phyloP scores from a whole-genome alignment of 331 rosid species.

The Malus hybrid region DNA sequence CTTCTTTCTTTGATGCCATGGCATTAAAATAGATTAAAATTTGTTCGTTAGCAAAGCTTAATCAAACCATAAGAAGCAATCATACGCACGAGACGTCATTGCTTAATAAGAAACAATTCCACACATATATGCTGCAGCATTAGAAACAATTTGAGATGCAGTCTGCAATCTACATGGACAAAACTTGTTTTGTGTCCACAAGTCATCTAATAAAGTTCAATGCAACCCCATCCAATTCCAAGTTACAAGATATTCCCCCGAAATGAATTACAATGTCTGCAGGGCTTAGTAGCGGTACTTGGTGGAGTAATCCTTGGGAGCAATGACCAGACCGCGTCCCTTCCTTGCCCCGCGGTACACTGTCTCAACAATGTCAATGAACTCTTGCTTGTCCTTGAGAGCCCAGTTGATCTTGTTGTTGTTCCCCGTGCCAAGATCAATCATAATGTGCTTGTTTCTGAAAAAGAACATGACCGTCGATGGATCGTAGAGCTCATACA shows the following conservation, averaged over 20 bases:
- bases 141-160: background rate
- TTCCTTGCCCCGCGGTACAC: slow-evolving; percentile 87
- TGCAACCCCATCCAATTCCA: background rate
- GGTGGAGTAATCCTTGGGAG: slow-evolving; percentile 95
- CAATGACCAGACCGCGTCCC: slow-evolving; percentile 90
- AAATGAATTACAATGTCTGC: background rate
- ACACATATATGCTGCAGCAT: background rate
- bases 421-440: slow-evolving; percentile 94
- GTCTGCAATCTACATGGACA: background rate
- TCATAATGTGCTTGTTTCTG: slow-evolving; percentile 99
- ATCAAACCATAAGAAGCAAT: no score
- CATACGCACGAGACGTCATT: no score
- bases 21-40: no score
- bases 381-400: slow-evolving; percentile 94
- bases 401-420: slow-evolving; percentile 98
- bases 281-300: slow-evolving; percentile 70
- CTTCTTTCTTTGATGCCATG: no score
- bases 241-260: background rate
- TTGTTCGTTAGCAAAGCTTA: no score
- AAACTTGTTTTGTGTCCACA: background rate
- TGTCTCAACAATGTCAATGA: slow-evolving; percentile 81
- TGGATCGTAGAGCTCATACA: slow-evolving; percentile 89
- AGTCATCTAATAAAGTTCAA: background rate
- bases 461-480: slow-evolving; percentile 92
- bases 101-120: background rate